These are phyloP conservation scores for Cyamopsis tetragonoloba DNA, from an alignment of 306 rosid genomes.

Conservation along the genomic window DNA sequence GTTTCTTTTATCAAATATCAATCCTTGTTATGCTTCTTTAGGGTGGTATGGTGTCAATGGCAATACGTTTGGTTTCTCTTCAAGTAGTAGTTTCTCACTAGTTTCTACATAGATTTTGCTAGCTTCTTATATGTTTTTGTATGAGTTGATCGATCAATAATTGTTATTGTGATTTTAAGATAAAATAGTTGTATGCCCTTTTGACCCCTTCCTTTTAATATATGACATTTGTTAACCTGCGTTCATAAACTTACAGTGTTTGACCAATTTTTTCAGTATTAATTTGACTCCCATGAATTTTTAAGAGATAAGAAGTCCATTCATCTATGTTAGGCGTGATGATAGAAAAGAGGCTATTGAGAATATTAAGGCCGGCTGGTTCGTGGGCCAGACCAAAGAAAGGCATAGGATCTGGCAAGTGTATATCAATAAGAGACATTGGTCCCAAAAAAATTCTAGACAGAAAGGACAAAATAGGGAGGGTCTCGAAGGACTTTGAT, in stretches of 20 bases:
- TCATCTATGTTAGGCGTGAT: too few species aligned
- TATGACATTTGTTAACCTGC: neutral
- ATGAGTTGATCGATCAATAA: neutral
- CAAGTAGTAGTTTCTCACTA: neutral
- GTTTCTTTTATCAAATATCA: constrained; percentile 11
- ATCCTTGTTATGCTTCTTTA: neutral
- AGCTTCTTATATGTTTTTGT: neutral
- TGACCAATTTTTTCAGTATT: neutral
- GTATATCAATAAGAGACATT: too few species aligned
- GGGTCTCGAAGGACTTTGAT: too few species aligned
- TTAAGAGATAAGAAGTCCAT: too few species aligned
- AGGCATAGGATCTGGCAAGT: too few species aligned
- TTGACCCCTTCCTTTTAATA: neutral
- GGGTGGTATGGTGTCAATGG: constrained; percentile 18
- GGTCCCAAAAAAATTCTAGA: too few species aligned
- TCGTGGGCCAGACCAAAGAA: too few species aligned
- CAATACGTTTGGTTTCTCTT: neutral
- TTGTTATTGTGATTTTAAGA: neutral
- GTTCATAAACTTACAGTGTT: neutral
- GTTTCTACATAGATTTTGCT: neutral
- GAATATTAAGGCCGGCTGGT: too few species aligned
- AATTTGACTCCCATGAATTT: too few species aligned
- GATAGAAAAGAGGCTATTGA: too few species aligned
- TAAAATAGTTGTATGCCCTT: neutral
- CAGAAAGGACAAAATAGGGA: too few species aligned